Percentiles rank a stretch among this genome's conserved stretches.
Evolutionary conservation across 2,329 filamentous ascomycete genomes (phyloP).

Genomic region (Nemania serpens): DNA sequence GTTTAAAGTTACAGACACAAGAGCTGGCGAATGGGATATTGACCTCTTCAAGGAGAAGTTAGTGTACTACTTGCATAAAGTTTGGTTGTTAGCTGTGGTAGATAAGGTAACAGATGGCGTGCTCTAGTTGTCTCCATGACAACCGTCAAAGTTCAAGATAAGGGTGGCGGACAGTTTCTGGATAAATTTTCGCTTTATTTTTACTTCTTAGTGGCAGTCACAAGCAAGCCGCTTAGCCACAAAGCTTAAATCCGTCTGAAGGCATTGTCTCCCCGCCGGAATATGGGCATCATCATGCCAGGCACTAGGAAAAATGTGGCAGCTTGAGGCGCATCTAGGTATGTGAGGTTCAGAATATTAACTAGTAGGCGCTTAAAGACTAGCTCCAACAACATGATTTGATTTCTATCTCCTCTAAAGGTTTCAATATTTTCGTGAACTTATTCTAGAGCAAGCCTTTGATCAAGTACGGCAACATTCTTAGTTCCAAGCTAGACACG

Average conservation of each 20-base stretch:
- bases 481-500: conserved; percentile 36
- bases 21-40: conserved; percentile 37
- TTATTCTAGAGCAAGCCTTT: conserved; percentile 45
- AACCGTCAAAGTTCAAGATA: conserved; percentile 39
- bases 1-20: conserved; percentile 35
- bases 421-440: conserved; percentile 43
- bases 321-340: conserved; percentile 30
- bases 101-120: conserved; percentile 40
- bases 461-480: conserved; percentile 41
- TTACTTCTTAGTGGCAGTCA: too few relatives aligned
- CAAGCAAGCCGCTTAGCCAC: conserved; percentile 38
- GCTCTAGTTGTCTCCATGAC: conserved; percentile 35
- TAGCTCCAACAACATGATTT: conserved; percentile 37
- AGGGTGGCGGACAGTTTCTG: too few relatives aligned
- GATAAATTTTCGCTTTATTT: too few relatives aligned
- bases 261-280: conserved; percentile 33
- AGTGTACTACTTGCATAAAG: conserved; percentile 44
- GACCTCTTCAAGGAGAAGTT: conserved; percentile 35
- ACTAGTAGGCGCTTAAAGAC: conserved; percentile 34
- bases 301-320: conserved; percentile 36
- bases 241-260: conserved; percentile 46
- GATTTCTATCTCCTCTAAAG: conserved; percentile 41
- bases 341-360: conserved; percentile 35
- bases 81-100: conserved; percentile 39
- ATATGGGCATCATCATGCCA: conserved; percentile 32